Evolutionary conservation across 257 asterid genomes (phyloP), one percentile per base, ranked within the genome.

Genomic region (Lycium ferocissimum): DNA sequence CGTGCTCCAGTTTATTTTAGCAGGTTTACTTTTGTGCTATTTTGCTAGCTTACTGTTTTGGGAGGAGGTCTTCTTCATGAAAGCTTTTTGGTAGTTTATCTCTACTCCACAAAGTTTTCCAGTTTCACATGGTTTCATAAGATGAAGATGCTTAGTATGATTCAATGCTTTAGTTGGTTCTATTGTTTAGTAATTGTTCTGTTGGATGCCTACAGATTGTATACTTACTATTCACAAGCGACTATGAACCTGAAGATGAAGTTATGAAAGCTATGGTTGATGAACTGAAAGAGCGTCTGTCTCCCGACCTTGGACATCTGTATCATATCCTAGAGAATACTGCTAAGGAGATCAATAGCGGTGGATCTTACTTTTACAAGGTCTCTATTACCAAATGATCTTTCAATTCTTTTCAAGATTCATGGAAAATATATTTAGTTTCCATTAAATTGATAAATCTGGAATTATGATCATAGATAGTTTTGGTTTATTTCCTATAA

Each of bases 171-270:
- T 62, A 62, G 69, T 20, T 62, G 69, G 69, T 26, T 62, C 11
- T 62, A 62, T 62, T 62, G 69, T 62, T 62, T 62, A 62, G 35
- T 62, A 35, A 62, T 62, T 35, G 38, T 62, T 62, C 14, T 62
- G 37, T 62, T 62, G 69, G 69, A 62, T 62, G 69, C 37, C 69
- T 62, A 62, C 69, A 62, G 69, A 62, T 62, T 62, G 37, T 62
- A 20, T 62, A 62, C 20, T 62, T 62, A 20, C 35, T 62, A 20
- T 62, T 62, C 69, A 62, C 69, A 62, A 62, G 69, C 9, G 69
- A 62, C 69, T 26, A n/a, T 8, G 37, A 62, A 62, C 69, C 69
- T 62, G 69, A 62, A 62, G 69, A 62, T n/a, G 69, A 62, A 20
- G 37, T n/a, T n/a, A 7, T 62, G 37, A 35, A 62, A 62, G 69